phyloP scores from a whole-genome alignment of 2,329 filamentous ascomycete species.

The Chaetomium olivaceum region DNA sequence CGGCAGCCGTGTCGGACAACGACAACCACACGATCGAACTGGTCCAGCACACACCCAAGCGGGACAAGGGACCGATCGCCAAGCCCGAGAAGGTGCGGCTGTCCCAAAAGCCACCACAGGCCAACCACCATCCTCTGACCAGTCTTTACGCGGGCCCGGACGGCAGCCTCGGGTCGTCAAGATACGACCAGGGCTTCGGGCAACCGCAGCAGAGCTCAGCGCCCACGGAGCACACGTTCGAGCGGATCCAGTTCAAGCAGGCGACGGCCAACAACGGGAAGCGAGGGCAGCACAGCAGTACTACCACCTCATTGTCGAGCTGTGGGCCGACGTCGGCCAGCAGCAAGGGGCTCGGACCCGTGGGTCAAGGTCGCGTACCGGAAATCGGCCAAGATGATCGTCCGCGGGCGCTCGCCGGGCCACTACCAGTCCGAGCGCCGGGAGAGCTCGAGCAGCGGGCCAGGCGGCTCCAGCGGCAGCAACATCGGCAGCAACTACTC shows the following conservation, averaged over 20 bases:
- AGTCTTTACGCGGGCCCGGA: conserved; percentile 47
- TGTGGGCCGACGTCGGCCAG: conserved; percentile 68
- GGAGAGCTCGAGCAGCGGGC: conserved; percentile 68
- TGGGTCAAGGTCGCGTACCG: conserved; percentile 71
- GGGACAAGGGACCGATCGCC: conserved; percentile 81
- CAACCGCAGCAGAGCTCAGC: conserved; percentile 42
- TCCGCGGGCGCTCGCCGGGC: conserved; percentile 79
- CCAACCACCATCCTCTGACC: conserved; percentile 43
- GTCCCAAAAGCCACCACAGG: conserved; percentile 62
- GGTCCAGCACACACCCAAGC: conserved; percentile 87
- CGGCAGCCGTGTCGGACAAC: conserved; percentile 76
- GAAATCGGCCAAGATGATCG: conserved; percentile 79
- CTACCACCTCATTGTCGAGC: conserved; percentile 85
- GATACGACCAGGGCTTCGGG: conserved; percentile 49
- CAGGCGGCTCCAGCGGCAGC: conserved; percentile 63
- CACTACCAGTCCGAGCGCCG: conserved; percentile 74
- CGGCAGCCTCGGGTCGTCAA: conserved; percentile 38
- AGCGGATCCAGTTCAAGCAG: conserved; percentile 92
- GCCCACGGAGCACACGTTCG: conserved; percentile 66
- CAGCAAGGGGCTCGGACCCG: conserved; percentile 48
- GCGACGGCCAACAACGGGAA: conserved; percentile 94
- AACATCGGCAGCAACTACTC: conserved; percentile 52
- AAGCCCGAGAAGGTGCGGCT: conserved; percentile 71
- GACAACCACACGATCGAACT: conserved; percentile 77
- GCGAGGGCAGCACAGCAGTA: conserved; percentile 87